These are phyloP conservation scores for Aphanomyces euteiches DNA, from an alignment of 352 stramenopile genomes.

Conservation along the genomic window DNA sequence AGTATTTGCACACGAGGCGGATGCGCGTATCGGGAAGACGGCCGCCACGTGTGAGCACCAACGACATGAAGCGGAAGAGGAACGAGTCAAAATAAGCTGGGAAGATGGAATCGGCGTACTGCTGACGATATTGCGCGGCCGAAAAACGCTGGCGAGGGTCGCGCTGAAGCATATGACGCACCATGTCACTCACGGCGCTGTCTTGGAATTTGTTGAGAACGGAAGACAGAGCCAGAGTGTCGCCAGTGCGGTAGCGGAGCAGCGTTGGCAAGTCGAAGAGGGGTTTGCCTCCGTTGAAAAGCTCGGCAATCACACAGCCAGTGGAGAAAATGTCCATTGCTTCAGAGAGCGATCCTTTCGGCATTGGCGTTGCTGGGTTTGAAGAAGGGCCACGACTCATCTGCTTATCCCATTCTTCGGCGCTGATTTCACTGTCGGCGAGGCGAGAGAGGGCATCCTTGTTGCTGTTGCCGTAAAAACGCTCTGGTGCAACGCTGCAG, in stretches of 20 bases:
- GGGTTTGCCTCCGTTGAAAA: constrained; percentile 93
- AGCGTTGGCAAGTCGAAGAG: constrained; percentile 93
- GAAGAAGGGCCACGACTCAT: constrained; percentile 55
- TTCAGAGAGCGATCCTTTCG: constrained; percentile 54
- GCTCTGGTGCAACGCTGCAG: constrained; percentile 96
- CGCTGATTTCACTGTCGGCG: constrained; percentile 61
- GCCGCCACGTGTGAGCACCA: constrained; percentile 72
- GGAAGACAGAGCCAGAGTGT: constrained; percentile 64
- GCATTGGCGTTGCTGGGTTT: constrained; percentile 32
- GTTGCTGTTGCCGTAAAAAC: constrained; percentile 57
- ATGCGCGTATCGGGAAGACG: constrained; percentile 91
- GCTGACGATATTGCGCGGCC: constrained; percentile 85
- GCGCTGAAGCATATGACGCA: constrained; percentile 92
- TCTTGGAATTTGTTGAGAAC: constrained; percentile 92
- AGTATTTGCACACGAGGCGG: constrained; percentile 90
- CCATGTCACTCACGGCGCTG: constrained; percentile 80
- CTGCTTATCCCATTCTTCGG: constrained; percentile 74
- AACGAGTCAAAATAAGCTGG: constrained; percentile 86
- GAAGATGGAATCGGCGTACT: constrained; percentile 77
- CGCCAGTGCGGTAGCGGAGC: constrained; percentile 79
- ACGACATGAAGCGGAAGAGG: constrained; percentile 85
- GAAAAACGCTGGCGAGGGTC: constrained; percentile 84
- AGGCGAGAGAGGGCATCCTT: constrained; percentile 55
- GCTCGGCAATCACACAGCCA: constrained; percentile 96
- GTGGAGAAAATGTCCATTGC: constrained; percentile 99